Evolutionary conservation across 2,329 filamentous ascomycete genomes (phyloP).

Genomic region (Diatrype stigma): DNA sequence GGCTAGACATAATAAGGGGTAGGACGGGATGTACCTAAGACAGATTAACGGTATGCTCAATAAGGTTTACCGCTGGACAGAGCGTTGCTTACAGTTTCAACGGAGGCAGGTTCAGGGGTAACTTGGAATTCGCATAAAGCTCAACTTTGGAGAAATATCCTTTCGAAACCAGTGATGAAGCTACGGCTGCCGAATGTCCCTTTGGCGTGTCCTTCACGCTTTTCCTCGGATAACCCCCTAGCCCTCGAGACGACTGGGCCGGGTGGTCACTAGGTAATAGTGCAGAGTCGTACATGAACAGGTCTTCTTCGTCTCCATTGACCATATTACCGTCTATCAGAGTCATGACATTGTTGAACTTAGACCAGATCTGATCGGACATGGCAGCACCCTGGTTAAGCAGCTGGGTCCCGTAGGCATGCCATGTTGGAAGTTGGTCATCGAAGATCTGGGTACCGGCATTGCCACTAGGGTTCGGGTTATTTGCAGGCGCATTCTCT

Average conservation of each 20-base stretch:
- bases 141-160: slow-evolving; percentile 74
- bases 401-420: slow-evolving; percentile 38
- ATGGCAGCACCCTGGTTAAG: slow-evolving; percentile 43
- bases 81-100: slow-evolving; percentile 56
- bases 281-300: slow-evolving; percentile 38
- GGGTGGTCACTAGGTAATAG: slow-evolving; percentile 9
- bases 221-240: slow-evolving; percentile 22
- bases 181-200: slow-evolving; percentile 30
- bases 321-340: slow-evolving; percentile 63
- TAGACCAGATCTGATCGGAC: slow-evolving; percentile 57
- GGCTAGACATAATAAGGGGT: slow-evolving; percentile 72
- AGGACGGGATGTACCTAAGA: slow-evolving; percentile 65
- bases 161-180: slow-evolving; percentile 37
- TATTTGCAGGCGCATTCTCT: slow-evolving; percentile 11
- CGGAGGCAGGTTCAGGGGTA: slow-evolving; percentile 63
- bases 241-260: slow-evolving; percentile 7
- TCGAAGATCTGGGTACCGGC: slow-evolving; percentile 35
- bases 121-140: slow-evolving; percentile 70
- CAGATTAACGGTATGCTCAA: slow-evolving; percentile 11
- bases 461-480: slow-evolving; percentile 19
- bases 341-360: slow-evolving; percentile 66
- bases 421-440: slow-evolving; percentile 39
- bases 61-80: background rate
- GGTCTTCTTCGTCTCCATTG: slow-evolving; percentile 49
- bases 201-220: slow-evolving; percentile 30